Percentiles rank a stretch among this genome's conserved stretches.
phyloP scores from a whole-genome alignment of 345 rosid species.

The Eucalyptus sideroxylon region DNA sequence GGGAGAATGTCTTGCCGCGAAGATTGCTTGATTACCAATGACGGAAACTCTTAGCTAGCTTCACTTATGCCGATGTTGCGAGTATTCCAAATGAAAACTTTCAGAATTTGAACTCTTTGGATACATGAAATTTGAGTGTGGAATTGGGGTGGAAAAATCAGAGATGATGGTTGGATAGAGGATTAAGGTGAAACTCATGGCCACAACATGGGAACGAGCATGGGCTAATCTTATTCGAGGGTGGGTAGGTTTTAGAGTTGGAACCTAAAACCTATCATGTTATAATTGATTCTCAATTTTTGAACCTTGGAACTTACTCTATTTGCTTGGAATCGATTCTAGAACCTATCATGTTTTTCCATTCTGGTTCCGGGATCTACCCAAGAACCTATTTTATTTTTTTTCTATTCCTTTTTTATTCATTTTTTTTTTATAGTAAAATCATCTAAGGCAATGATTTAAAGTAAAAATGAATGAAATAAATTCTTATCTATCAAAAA shows the following conservation, averaged over 20 bases:
- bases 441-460: too few relatives aligned
- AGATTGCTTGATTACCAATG: background rate
- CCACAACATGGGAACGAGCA: background rate
- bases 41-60: background rate
- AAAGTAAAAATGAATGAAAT: too few relatives aligned
- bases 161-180: background rate
- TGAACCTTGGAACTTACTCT: too few relatives aligned
- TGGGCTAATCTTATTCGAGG: too few relatives aligned
- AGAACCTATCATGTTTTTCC: too few relatives aligned
- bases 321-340: fast-evolving
- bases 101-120: background rate
- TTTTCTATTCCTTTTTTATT: too few relatives aligned
- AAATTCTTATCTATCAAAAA: too few relatives aligned
- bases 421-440: too few relatives aligned
- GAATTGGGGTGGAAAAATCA: background rate
- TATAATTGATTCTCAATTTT: too few relatives aligned
- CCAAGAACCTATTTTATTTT: too few relatives aligned
- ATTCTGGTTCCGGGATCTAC: fast-evolving
- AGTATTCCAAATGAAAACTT: background rate
- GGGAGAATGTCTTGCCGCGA: conserved; percentile 33
- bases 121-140: background rate
- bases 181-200: background rate
- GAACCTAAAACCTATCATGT: too few relatives aligned
- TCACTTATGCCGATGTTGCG: background rate
- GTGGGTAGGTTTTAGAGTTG: too few relatives aligned